Evolutionary conservation across 1,284 basidiomycete species (phyloP), one percentile per base, ranked within the genome.

Genomic region (Cryptococcus neoformans): DNA sequence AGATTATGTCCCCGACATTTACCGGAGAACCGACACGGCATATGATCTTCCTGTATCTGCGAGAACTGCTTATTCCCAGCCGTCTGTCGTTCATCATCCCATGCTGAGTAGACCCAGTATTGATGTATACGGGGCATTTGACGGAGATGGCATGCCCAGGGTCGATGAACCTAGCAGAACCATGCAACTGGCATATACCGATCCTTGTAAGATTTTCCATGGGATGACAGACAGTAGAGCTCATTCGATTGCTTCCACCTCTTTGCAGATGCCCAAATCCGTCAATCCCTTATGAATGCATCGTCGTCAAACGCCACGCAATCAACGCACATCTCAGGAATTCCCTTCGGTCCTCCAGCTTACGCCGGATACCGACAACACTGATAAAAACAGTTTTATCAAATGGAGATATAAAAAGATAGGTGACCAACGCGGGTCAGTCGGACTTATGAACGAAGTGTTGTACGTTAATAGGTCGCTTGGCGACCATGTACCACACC

Each of bases 91-190:
- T 17, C 48, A 46, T 54, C 64, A 36, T 16, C 48, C 36, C n/a
- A 16, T 38, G 48, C 21, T 21, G 16, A 59, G 57, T 4, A 80
- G 90, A 48, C 84, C 84, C 4, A 89, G 87, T 63, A 84, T 92
- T 75, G 90, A 92, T 66, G 85, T 84, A 7, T 92, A 92, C 67
- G 90, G 90, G 49, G 90, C 90, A 16, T 92, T 92, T 88, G 83
- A 69, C 78, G 80, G 63, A 63, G 73, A 74, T 60, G 64, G 85
- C 28, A 64, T 70, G 78, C 63, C 74, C 3, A 62, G 70, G 41
- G 67, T 44, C 3, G 56, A 59, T 79, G 82, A 62, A 17, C 79
- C 90, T 39, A 92, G 89, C 73, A 80, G 90, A 67, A 92, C 90
- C 53, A 92, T 92, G 90, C 67, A 76, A 56, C 55, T 75, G 60